Evolutionary conservation across 73 alveolate genomes (phyloP).

Genomic region (Paramecium biaurelia): DNA sequence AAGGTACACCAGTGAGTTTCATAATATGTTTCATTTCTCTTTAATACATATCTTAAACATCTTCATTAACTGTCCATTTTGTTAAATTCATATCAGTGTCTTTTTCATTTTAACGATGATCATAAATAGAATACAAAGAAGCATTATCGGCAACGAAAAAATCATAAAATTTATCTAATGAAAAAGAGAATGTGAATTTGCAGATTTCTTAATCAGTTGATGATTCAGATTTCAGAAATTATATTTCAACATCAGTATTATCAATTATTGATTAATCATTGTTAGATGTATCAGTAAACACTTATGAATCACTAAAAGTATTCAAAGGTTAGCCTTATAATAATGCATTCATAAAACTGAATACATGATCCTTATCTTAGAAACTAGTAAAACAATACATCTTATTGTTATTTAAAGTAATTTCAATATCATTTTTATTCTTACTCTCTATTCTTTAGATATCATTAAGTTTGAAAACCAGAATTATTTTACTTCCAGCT

Average conservation of each 20-base stretch:
- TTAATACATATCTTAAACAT: neutral
- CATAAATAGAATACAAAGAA: neutral
- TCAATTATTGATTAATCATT: neutral
- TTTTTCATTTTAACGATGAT: neutral
- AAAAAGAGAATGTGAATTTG: constrained; percentile 1
- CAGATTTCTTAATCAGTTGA: neutral
- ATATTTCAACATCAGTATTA: constrained; percentile 16
- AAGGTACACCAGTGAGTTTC: constrained; percentile 1
- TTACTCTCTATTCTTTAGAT: neutral
- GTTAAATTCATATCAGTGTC: constrained; percentile 14
- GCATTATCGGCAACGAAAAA: constrained; percentile 21
- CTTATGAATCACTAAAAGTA: no score
- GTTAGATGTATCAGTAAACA: neutral
- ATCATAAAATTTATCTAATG: constrained; percentile 23
- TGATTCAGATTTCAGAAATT: neutral
- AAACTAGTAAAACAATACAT: constrained; percentile 6
- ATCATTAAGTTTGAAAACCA: neutral
- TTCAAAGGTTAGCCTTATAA: neutral
- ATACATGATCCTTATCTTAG: neutral
- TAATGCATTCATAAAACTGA: neutral
- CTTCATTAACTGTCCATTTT: constrained; percentile 1
- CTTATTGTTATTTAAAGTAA: neutral
- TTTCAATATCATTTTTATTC: constrained; percentile 27
- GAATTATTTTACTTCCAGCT: constrained; percentile 10
- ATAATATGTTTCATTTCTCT: constrained; percentile 36